phyloP scores from a whole-genome alignment of 768 basidiomycete species.

The Amanita inopinata region DNA sequence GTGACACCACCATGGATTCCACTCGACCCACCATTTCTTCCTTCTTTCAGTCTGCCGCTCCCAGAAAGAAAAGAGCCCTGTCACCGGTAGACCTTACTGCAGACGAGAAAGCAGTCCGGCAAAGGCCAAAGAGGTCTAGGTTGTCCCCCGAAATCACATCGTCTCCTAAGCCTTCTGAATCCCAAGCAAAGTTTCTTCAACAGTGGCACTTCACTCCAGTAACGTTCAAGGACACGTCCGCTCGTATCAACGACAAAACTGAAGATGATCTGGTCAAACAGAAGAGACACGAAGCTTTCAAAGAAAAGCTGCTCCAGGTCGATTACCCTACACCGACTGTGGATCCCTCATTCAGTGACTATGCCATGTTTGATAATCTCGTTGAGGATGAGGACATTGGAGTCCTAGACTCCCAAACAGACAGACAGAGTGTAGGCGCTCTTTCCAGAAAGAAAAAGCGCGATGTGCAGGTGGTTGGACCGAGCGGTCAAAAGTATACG shows the following conservation, averaged over 20 bases:
- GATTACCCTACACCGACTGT: conserved; percentile 4
- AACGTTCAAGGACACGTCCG: too few relatives aligned
- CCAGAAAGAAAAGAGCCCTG: conserved; percentile 22
- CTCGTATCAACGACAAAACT: too few relatives aligned
- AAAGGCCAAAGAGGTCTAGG: conserved; percentile 24
- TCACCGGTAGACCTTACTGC: conserved; percentile 46
- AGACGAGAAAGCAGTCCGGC: conserved; percentile 22
- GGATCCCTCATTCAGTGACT: not conserved
- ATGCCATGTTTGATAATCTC: conserved; percentile 7
- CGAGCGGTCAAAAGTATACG: conserved; percentile 63
- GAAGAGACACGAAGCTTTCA: conserved; percentile 33
- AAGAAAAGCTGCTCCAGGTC: conserved; percentile 36
- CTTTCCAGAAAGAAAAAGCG: conserved; percentile 24
- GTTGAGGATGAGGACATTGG: conserved; percentile 17
- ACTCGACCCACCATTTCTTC: conserved; percentile 30
- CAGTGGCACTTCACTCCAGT: conserved; percentile 17
- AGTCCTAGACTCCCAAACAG: conserved; percentile 32
- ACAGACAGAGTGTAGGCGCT: conserved; percentile 25
- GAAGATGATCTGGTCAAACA: too few relatives aligned
- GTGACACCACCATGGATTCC: conserved; percentile 1
- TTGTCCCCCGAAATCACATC: too few relatives aligned
- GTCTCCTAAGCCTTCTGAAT: conserved; percentile 4
- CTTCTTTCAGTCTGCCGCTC: conserved; percentile 22
- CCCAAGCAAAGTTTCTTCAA: conserved; percentile 12
- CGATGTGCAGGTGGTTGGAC: conserved; percentile 40